phyloP scores from a whole-genome alignment of 352 stramenopile species.

The Phytophthora fragariae region DNA sequence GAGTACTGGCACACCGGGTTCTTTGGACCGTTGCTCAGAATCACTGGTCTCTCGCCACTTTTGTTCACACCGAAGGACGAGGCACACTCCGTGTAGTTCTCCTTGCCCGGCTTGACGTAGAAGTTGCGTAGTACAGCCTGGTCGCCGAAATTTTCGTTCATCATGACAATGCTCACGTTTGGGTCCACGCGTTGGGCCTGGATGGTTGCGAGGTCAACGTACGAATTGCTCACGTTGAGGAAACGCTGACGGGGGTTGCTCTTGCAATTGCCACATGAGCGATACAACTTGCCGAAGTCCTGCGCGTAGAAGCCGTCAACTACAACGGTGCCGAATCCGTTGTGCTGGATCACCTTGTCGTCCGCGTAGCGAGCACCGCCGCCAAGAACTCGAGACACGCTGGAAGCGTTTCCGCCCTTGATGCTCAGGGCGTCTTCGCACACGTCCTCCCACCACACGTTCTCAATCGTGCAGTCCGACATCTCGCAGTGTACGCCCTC shows the following conservation, averaged over 20 bases:
- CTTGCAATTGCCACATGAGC: conserved; percentile 48
- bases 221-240: conserved; percentile 47
- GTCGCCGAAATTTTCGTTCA: conserved; percentile 51
- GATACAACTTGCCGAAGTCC: conserved; percentile 38
- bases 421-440: conserved; percentile 48
- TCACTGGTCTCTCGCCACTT: conserved; percentile 19
- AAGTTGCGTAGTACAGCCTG: conserved; percentile 46
- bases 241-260: conserved; percentile 44
- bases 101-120: conserved; percentile 31
- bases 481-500: conserved; percentile 47
- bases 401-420: conserved; percentile 45
- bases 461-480: conserved; percentile 46
- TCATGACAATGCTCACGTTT: conserved; percentile 48
- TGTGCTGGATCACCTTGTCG: conserved; percentile 52
- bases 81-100: conserved; percentile 36
- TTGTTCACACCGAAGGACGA: conserved; percentile 34
- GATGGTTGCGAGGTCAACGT: conserved; percentile 32
- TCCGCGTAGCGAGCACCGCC: conserved; percentile 52
- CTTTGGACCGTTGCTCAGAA: conserved; percentile 34
- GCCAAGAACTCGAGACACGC: conserved; percentile 42
- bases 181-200: conserved; percentile 38
- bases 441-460: conserved; percentile 43
- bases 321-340: conserved; percentile 17
- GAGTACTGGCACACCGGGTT: conserved; percentile 26
- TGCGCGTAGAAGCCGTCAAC: conserved; percentile 27